Conservation (phyloP, 177 flowering plant species). For the Telopea speciosissima region DNA sequence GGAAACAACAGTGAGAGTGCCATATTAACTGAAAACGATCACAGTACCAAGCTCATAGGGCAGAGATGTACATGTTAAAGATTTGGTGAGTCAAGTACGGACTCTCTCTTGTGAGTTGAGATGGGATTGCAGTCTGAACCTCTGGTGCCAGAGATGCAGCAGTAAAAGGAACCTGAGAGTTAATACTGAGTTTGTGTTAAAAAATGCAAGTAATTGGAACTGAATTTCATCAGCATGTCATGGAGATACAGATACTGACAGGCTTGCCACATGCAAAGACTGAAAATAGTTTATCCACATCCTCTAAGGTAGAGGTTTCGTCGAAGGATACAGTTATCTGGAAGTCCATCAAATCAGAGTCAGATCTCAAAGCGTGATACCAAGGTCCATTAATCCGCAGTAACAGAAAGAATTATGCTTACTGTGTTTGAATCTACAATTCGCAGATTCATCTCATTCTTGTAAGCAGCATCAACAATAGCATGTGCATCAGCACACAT, state of each 20-base stretch:
- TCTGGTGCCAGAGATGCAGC: conserved; percentile 87
- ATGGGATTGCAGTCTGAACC: conserved; percentile 61
- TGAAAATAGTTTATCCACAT: conserved; percentile 79
- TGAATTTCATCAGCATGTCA: conserved; percentile 2
- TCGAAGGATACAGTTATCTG: conserved; percentile 92
- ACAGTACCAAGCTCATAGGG: conserved; percentile 4
- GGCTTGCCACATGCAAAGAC: conserved; percentile 77
- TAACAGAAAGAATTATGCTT: conserved; percentile 20
- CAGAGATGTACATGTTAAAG: conserved; percentile 67
- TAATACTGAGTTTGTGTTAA: no score
- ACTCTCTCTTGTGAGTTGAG: conserved; percentile 63
- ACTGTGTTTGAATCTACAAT: conserved; percentile 74
- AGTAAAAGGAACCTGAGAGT: conserved; percentile 69
- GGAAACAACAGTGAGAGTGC: conserved; percentile 11
- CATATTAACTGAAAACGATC: background rate
- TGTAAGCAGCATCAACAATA: conserved; percentile 68
- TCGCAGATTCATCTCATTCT: conserved; percentile 69
- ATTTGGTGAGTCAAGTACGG: conserved; percentile 77
- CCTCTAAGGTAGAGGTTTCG: conserved; percentile 91
- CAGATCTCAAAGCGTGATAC: conserved; percentile 4
- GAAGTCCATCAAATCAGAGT: conserved; percentile 9
- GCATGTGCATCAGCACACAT: conserved; percentile 69
- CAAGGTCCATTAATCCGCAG: conserved; percentile 3
- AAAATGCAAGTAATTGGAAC: no score
- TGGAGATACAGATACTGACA: conserved; percentile 44